Evolutionary conservation across 2,329 filamentous ascomycete genomes (phyloP), one percentile per base, ranked within the genome.

Genomic region (Nemania sp.): DNA sequence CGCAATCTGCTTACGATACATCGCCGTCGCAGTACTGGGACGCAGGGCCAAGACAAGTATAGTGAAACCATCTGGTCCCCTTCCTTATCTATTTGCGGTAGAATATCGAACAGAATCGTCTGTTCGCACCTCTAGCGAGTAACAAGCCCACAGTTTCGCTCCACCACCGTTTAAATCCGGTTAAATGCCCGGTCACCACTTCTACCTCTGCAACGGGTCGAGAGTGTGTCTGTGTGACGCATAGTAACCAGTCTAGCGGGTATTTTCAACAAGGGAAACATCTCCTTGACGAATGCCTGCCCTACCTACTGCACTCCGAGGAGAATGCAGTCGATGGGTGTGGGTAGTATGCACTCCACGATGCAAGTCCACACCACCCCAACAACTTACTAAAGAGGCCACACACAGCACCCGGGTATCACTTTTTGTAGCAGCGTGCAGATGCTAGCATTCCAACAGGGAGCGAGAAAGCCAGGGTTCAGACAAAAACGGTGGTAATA

Each of bases 81-180:
- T 26, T 11, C 54, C 58, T 35, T 57, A 58, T 61, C 47, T 57
- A 47, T 52, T 29, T 45, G 35, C 53, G 32, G 47, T 35, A 32
- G 38, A 53, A 58, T 8, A 29, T 32, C 32, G 32, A 53, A 3
- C 26, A 32, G n/a, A 53, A 45, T 35, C 54, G 18, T 57, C 35
- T 15, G 45, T 54, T 62, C 26, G 15, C 55, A 38, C 18, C 10
- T 15, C 27, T 18, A 56, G n/a, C 15, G 29, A 55, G 27, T 41
- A 24, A 20, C 43, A 67, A 54, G 27, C 59, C 54, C 32, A 47
- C 27, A 49, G 49, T 62, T 53, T 56, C 35, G 20, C 62, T 64
- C 35, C 66, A 61, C 58, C 20, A n/a, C 53, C 57, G 62, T 61
- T 52, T 68, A 62, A 66, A 68, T 56, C 57, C 66, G 66, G 66